These are phyloP conservation scores for Irpex sp. DNA, from an alignment of 1,284 basidiomycete species.

Conservation along the genomic window DNA sequence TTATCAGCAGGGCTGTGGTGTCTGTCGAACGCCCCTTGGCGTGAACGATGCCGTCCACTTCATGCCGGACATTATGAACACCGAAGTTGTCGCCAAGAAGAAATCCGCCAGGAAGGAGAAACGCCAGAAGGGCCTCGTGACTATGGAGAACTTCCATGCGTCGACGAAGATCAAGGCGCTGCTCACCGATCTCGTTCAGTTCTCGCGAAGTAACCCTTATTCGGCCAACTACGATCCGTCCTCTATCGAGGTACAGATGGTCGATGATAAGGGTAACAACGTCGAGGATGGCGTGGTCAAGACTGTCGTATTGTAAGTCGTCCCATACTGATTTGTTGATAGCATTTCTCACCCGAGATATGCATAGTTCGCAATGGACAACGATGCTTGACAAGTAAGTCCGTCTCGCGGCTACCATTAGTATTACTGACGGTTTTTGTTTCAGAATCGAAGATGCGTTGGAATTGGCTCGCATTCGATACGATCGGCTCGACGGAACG, in stretches of 20 bases:
- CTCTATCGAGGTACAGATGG: conserved; percentile 67
- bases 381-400: conserved; percentile 89
- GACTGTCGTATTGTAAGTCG: conserved; percentile 87
- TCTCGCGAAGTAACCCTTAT: conserved; percentile 77
- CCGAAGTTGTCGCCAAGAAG: conserved; percentile 47
- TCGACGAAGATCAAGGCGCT: conserved; percentile 87
- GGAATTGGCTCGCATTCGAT: conserved; percentile 75
- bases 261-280: conserved; percentile 70
- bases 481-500: conserved; percentile 90
- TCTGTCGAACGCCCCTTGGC: conserved; percentile 66
- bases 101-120: conserved; percentile 69
- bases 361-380: conserved; percentile 87
- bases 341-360: conserved; percentile 4
- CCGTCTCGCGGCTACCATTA: background rate
- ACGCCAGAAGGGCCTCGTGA: conserved; percentile 48
- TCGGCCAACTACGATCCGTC: conserved; percentile 81
- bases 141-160: conserved; percentile 61
- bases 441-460: conserved; percentile 84
- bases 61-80: conserved; percentile 46
- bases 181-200: conserved; percentile 69
- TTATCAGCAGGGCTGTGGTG: conserved; percentile 61
- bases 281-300: conserved; percentile 71
- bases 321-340: conserved; percentile 1
- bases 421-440: background rate
- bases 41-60: conserved; percentile 77